Conservation (phyloP, 371 early-diverging fungal genomes). For the Capillidium heterosporum region DNA sequence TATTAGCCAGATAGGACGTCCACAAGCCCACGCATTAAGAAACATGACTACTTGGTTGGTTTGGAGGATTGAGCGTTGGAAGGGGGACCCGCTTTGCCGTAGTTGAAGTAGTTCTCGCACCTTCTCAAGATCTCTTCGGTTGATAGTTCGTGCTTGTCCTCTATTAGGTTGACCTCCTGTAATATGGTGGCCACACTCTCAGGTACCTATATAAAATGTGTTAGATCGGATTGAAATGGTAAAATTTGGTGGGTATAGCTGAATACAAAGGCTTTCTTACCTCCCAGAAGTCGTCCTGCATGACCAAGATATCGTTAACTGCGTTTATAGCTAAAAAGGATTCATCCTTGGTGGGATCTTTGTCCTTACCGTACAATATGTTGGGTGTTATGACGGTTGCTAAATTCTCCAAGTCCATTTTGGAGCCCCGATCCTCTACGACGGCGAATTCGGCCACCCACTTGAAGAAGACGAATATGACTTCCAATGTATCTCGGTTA, state of each 20-base stretch:
- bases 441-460: slow-evolving; percentile 54
- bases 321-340: slow-evolving; percentile 57
- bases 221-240: not conserved
- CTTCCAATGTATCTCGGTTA: slow-evolving; percentile 77
- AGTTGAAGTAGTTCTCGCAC: slow-evolving; percentile 30
- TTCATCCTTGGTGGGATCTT: slow-evolving; percentile 58
- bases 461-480: slow-evolving; percentile 64
- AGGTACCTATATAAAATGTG: slow-evolving; percentile 24
- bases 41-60: too few species aligned
- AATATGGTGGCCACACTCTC: slow-evolving; percentile 41
- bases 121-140: slow-evolving; percentile 41
- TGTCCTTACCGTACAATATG: slow-evolving; percentile 65
- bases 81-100: not conserved
- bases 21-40: too few species aligned
- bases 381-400: slow-evolving; percentile 89
- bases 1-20: too few species aligned
- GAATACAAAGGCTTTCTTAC: slow-evolving; percentile 13
- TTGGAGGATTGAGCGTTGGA: not conserved
- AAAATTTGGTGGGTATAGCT: not conserved
- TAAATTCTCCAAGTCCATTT: slow-evolving; percentile 78
- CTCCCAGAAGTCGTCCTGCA: slow-evolving; percentile 58
- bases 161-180: slow-evolving; percentile 28
- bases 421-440: slow-evolving; percentile 48
- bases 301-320: slow-evolving; percentile 43
- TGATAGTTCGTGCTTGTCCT: slow-evolving; percentile 29